Evolutionary conservation across 495 filamentous ascomycete species (phyloP).

Genomic region (Acidiella bohemica): DNA sequence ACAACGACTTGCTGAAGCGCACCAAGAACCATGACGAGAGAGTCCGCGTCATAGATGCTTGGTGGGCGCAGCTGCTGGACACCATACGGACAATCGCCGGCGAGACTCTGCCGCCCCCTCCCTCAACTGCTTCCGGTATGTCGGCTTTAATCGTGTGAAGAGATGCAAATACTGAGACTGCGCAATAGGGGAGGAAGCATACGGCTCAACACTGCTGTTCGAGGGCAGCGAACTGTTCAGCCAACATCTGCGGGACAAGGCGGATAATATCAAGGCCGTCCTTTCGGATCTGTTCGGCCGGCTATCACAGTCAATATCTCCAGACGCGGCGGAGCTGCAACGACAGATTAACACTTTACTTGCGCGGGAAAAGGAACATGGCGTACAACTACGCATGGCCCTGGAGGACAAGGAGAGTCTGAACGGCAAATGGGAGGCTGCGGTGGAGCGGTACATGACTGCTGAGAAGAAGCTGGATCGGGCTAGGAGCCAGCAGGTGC

Average conservation of each 20-base stretch:
- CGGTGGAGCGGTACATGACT: constrained; percentile 80
- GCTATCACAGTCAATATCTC: constrained; percentile 33
- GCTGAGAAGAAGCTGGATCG: constrained; percentile 90
- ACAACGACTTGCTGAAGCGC: constrained; percentile 62
- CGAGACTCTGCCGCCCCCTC: constrained; percentile 19
- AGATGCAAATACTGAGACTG: constrained; percentile 14
- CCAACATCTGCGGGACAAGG: constrained; percentile 52
- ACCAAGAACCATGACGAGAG: constrained; percentile 79
- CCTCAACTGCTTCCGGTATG: constrained; percentile 13
- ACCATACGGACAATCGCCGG: constrained; percentile 60
- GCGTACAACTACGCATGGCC: constrained; percentile 61
- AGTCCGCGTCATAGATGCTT: constrained; percentile 72
- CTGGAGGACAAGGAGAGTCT: constrained; percentile 69
- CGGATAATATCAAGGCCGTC: constrained; percentile 47
- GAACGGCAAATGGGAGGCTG: constrained; percentile 67
- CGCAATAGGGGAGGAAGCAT: constrained; percentile 26
- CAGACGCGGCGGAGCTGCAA: constrained; percentile 61
- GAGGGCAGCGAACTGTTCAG: constrained; percentile 60
- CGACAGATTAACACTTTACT: constrained; percentile 57
- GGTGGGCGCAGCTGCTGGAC: constrained; percentile 81
- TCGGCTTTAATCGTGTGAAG: constrained; percentile 3
- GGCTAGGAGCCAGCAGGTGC: constrained; percentile 71
- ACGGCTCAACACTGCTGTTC: constrained; percentile 49
- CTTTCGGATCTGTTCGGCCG: constrained; percentile 41
- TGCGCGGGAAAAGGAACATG: constrained; percentile 65